Conservation (phyloP, 1,284 basidiomycete species). For the Fistulina hepatica region DNA sequence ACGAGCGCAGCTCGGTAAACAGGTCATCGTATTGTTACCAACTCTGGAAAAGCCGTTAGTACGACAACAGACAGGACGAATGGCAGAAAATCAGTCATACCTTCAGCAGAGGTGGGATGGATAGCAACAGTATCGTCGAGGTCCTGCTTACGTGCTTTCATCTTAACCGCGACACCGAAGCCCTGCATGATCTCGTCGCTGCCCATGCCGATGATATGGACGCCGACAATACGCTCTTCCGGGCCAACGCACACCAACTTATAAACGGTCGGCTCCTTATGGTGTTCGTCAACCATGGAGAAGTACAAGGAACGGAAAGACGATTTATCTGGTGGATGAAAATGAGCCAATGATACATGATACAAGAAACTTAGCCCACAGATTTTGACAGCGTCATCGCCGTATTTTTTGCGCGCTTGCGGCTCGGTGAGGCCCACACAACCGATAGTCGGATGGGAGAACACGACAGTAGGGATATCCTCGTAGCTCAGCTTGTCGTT, state of each 20-base stretch:
- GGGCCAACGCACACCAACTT: slow-evolving; percentile 82
- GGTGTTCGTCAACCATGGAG: slow-evolving; percentile 74
- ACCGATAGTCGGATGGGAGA: slow-evolving; percentile 90
- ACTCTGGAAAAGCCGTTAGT: slow-evolving; percentile 4
- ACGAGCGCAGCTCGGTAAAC: too few relatives aligned
- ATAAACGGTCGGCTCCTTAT: slow-evolving; percentile 90
- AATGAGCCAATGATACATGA: background rate
- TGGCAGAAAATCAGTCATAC: slow-evolving; percentile 23
- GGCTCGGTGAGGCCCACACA: slow-evolving; percentile 89
- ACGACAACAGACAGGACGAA: background rate
- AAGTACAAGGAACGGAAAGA: slow-evolving; percentile 82
- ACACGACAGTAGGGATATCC: slow-evolving; percentile 90
- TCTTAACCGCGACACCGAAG: slow-evolving; percentile 91
- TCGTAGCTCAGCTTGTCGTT: slow-evolving; percentile 84
- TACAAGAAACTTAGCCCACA: slow-evolving; percentile 45
- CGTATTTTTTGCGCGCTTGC: slow-evolving; percentile 80
- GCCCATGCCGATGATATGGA: slow-evolving; percentile 83
- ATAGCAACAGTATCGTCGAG: slow-evolving; percentile 88
- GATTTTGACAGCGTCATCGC: slow-evolving; percentile 78
- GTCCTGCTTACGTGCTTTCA: slow-evolving; percentile 62
- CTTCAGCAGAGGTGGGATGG: slow-evolving; percentile 74
- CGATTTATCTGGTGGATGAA: slow-evolving; percentile 44
- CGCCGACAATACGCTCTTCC: slow-evolving; percentile 89
- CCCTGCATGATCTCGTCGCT: slow-evolving; percentile 95
- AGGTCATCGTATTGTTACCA: slow-evolving; percentile 12